Evolutionary conservation across 441 rosid genomes (phyloP), one percentile per base, ranked within the genome.

Genomic region (Croton setiger): DNA sequence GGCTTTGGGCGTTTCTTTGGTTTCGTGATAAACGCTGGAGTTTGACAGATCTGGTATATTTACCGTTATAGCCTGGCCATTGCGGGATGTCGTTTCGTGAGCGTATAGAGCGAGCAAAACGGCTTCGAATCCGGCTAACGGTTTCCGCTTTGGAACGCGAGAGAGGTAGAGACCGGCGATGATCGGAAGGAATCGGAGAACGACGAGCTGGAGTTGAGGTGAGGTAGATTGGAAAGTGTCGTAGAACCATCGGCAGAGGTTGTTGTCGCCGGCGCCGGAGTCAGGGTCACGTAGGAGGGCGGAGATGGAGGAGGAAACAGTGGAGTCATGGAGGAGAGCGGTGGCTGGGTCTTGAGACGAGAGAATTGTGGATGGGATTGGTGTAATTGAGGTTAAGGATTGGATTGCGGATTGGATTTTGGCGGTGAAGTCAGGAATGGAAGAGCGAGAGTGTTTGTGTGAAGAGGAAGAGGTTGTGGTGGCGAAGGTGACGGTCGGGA

Each of bases 61-160:
- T 41, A 93, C 84, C 23, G 88, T 86, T 0, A 85, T 12, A 0
- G 98, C 78, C 17, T 89, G 89, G 21, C 93, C 95, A 9, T 74
- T 75, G 1, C 96, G 90, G 4, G 88, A 62, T 10, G 82, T 78
- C 18, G 93, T 87, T 54, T 89, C 98, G 39, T 87, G 85, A 0
- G 96, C 87, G 75, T 91, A 89, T 33, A 93, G 86, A 8, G 98
- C 96, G 12, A 93, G 74, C 27, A 91, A 45, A 7, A 93, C 82
- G 7, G 97, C 97, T 69, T 93, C 97, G 69, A 93, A 93, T 11
- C 97, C 98, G n/a, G 98, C 93, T 18, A 82, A 81, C 3, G 96
- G 80, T 68, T 81, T 82, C 4, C 87, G 86, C 17, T 67, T 82
- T 51, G 86, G 71, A 53, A 87, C 85, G 17, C 98, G 93, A 6